These are phyloP conservation scores for Quercus alba DNA, from an alignment of 306 rosid genomes.

Conservation along the genomic window DNA sequence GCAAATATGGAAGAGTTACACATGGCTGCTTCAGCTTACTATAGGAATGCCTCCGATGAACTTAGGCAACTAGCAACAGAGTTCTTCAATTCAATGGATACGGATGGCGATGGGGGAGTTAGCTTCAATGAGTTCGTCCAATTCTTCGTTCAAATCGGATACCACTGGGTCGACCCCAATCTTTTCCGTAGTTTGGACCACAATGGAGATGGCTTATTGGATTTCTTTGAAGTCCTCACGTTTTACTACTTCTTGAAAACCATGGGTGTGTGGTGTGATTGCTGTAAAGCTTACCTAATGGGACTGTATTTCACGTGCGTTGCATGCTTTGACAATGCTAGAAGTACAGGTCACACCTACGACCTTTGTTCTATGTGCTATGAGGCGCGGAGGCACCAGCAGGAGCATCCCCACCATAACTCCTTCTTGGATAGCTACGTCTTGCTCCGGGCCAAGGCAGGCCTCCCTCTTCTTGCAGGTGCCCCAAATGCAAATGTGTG, in stretches of 20 bases:
- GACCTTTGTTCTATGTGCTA: too few species aligned
- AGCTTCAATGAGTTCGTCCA: neutral
- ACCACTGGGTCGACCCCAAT: too few species aligned
- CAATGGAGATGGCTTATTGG: too few species aligned
- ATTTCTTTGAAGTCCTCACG: too few species aligned
- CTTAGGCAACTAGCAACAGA: neutral
- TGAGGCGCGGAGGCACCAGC: too few species aligned
- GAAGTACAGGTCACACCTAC: too few species aligned
- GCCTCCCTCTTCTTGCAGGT: neutral
- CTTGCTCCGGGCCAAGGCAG: neutral
- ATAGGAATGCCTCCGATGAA: neutral
- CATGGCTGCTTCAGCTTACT: neutral
- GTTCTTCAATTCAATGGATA: neutral
- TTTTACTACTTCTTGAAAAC: too few species aligned
- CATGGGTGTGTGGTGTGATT: too few species aligned
- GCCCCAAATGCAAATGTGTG: too few species aligned
- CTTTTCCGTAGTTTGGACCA: too few species aligned
- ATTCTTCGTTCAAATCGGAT: neutral
- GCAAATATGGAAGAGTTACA: neutral
- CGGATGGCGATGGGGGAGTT: neutral
- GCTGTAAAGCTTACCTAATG: accelerated
- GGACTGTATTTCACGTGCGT: too few species aligned
- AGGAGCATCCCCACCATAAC: neutral
- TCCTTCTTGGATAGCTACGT: neutral
- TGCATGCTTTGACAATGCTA: too few species aligned